These are phyloP conservation scores for Toxoplasma gondii DNA, from an alignment of 169 alveolate genomes.

Conservation along the genomic window DNA sequence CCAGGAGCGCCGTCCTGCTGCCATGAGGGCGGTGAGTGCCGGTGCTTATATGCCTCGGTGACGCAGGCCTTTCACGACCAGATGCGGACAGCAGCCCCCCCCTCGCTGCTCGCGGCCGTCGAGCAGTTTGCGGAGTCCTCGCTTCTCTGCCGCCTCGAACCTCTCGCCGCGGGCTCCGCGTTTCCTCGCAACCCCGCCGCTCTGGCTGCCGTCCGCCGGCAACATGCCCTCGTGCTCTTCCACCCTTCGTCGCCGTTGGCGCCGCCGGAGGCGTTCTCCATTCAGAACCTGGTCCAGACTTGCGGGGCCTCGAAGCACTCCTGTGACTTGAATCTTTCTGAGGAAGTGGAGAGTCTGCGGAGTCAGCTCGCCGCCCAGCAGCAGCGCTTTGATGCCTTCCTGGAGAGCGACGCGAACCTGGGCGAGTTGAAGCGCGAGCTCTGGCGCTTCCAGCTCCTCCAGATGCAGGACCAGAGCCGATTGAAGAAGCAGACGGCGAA, in stretches of 20 bases:
- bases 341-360: background rate
- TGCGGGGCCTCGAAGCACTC: too few species aligned
- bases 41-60: background rate
- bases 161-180: background rate
- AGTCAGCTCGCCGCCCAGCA: background rate
- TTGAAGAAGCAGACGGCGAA: conserved; percentile 12
- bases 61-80: background rate
- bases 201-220: background rate
- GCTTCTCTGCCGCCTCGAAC: background rate
- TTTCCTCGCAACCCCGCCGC: background rate
- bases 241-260: background rate
- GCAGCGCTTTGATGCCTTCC: background rate
- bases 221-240: background rate
- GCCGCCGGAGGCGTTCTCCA: background rate
- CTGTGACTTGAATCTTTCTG: background rate
- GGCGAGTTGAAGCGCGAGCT: conserved; percentile 8
- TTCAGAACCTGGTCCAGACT: background rate
- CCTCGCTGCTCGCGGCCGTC: background rate
- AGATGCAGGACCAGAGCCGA: background rate
- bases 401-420: background rate
- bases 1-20: background rate
- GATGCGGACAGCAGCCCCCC: background rate
- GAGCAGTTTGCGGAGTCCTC: background rate
- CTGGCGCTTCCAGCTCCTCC: conserved; percentile 5
- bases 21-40: background rate